Percentiles rank a stretch among this genome's conserved stretches.
Evolutionary conservation across 768 basidiomycete species (phyloP).

Genomic region (Podaxis sp.): DNA sequence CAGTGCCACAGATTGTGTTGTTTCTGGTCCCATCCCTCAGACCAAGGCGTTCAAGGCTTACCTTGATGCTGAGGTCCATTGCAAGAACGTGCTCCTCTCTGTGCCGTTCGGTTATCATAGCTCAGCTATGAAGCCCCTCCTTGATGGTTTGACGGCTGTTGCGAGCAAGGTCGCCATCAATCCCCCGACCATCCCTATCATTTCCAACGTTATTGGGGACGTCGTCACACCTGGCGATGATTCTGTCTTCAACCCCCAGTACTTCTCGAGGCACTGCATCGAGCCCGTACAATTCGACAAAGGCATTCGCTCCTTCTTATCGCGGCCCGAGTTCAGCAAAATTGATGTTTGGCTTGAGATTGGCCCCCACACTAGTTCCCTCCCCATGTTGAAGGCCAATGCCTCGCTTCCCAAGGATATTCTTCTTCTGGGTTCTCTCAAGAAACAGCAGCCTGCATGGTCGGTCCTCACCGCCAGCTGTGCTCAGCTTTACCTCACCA

Average conservation of each 20-base stretch:
- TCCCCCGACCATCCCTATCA: constrained; percentile 51
- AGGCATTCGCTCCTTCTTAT: constrained; percentile 39
- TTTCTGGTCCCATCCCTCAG: constrained; percentile 49
- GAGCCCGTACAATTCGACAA: constrained; percentile 52
- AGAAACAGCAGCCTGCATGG: constrained; percentile 31
- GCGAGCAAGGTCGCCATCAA: constrained; percentile 32
- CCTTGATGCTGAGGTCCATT: constrained; percentile 35
- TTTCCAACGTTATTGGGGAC: constrained; percentile 57
- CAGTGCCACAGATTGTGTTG: constrained; percentile 49
- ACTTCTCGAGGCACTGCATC: constrained; percentile 38
- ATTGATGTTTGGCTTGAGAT: constrained; percentile 57
- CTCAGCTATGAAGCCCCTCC: constrained; percentile 53
- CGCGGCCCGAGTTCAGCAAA: constrained; percentile 21
- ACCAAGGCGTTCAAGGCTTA: constrained; percentile 36
- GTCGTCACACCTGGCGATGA: constrained; percentile 50
- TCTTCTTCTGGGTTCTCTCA: constrained; percentile 49
- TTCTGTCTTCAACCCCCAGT: constrained; percentile 46
- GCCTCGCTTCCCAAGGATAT: constrained; percentile 24
- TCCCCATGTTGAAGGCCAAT: constrained; percentile 52
- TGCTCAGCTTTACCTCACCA: constrained; percentile 41
- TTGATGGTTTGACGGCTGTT: constrained; percentile 41
- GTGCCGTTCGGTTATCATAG: constrained; percentile 69
- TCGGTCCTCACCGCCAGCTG: constrained; percentile 40
- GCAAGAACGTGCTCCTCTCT: constrained; percentile 29
- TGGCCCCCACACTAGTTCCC: constrained; percentile 54